Evolutionary conservation across 768 basidiomycete species (phyloP).

Genomic region (Fibroporia radiculosa): DNA sequence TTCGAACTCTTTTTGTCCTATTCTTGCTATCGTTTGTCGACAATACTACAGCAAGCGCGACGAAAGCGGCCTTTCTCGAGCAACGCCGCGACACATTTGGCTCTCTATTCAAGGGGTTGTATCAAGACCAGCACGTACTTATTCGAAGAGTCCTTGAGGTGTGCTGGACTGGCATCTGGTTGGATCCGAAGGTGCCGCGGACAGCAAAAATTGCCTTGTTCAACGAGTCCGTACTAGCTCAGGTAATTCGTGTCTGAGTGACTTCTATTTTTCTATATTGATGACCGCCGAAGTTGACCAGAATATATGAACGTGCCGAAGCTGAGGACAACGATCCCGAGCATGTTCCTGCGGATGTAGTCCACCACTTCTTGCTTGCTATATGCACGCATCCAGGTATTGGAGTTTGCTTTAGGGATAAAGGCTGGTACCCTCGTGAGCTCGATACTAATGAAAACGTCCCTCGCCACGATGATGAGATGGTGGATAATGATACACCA

Average conservation of each 20-base stretch:
- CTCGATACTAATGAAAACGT: slow-evolving; percentile 27
- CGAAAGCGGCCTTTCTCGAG: slow-evolving; percentile 63
- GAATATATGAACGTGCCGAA: slow-evolving; percentile 59
- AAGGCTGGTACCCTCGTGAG: slow-evolving; percentile 86
- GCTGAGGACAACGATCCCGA: slow-evolving; percentile 43
- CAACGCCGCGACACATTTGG: slow-evolving; percentile 58
- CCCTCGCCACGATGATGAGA: neutral
- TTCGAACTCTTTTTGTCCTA: slow-evolving; percentile 66
- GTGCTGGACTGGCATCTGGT: slow-evolving; percentile 74
- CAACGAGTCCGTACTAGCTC: slow-evolving; percentile 53
- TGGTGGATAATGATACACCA: slow-evolving; percentile 13
- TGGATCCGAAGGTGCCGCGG: slow-evolving; percentile 62
- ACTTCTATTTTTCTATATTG: neutral
- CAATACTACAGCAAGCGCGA: slow-evolving; percentile 32
- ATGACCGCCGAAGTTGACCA: slow-evolving; percentile 43
- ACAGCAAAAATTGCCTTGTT: slow-evolving; percentile 69
- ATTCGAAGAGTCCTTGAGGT: slow-evolving; percentile 60
- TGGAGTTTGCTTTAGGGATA: slow-evolving; percentile 83
- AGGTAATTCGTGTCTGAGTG: slow-evolving; percentile 33
- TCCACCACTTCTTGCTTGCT: slow-evolving; percentile 81
- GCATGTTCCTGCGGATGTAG: slow-evolving; percentile 66
- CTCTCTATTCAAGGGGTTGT: slow-evolving; percentile 67
- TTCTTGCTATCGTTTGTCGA: slow-evolving; percentile 71
- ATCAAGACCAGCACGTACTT: slow-evolving; percentile 57
- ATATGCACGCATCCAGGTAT: slow-evolving; percentile 74